A percentile compares a stretch with the other conserved stretches of the same genome.
These are phyloP conservation scores for Plenodomus tracheiphilus DNA, from an alignment of 2,329 filamentous ascomycete species.

Conservation along the genomic window DNA sequence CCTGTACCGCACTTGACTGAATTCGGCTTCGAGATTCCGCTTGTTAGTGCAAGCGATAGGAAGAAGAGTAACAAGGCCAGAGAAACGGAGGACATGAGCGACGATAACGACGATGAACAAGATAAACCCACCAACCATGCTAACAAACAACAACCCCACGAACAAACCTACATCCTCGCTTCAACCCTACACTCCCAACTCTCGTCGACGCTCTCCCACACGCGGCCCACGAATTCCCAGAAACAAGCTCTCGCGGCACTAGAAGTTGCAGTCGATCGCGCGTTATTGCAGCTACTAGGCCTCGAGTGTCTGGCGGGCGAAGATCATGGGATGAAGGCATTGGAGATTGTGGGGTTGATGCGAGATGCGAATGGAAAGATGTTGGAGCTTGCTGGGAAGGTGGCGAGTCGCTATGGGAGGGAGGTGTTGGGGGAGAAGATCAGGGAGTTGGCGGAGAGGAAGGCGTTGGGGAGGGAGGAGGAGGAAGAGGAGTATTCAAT, in stretches of 20 bases:
- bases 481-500: conserved; percentile 26
- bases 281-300: conserved; percentile 83
- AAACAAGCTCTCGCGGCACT: conserved; percentile 68
- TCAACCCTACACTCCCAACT: conserved; percentile 74
- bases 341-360: conserved; percentile 89
- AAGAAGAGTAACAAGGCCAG: conserved; percentile 22
- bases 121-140: conserved; percentile 20
- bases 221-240: conserved; percentile 66
- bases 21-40: conserved; percentile 87
- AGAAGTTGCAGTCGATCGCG: conserved; percentile 87
- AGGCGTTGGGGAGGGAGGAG: conserved; percentile 62
- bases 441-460: conserved; percentile 75
- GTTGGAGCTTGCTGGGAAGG: conserved; percentile 86
- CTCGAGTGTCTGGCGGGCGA: conserved; percentile 91
- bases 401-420: conserved; percentile 82
- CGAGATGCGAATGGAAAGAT: conserved; percentile 82
- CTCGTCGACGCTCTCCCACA: conserved; percentile 71
- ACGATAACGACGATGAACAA: conserved; percentile 42
- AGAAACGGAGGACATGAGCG: conserved; percentile 35
- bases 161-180: conserved; percentile 79
- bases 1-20: conserved; percentile 89
- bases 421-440: conserved; percentile 88
- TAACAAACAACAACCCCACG: conserved; percentile 65
- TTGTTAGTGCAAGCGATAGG: conserved; percentile 59
- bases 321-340: conserved; percentile 88